phyloP scores from a whole-genome alignment of 495 filamentous ascomycete genomes.

The Tuber calosporum region DNA sequence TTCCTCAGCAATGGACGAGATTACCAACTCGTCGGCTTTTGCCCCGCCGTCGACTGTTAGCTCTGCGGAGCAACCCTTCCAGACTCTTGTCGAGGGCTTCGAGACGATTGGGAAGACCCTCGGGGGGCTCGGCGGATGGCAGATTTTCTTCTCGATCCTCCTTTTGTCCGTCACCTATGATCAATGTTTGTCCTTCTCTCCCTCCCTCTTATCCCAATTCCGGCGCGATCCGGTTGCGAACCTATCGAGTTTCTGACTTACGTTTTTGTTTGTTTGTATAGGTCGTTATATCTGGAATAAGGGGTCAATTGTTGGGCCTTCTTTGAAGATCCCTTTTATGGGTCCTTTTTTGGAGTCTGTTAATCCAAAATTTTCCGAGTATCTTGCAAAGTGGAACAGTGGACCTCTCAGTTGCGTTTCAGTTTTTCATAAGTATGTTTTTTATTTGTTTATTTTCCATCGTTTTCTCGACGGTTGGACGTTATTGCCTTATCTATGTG shows the following conservation, averaged over 20 bases:
- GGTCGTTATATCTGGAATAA: constrained; percentile 82
- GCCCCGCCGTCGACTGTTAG: constrained; percentile 31
- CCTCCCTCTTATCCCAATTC: constrained; percentile 6
- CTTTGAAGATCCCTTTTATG: constrained; percentile 86
- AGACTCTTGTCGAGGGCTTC: constrained; percentile 28
- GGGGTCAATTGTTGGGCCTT: constrained; percentile 72
- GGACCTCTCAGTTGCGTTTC: constrained; percentile 91
- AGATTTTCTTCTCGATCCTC: constrained; percentile 44
- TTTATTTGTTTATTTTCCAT: background rate
- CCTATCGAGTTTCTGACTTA: constrained; percentile 1
- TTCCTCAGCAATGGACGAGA: constrained; percentile 23
- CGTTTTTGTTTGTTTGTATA: constrained; percentile 42
- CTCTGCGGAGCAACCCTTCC: constrained; percentile 39
- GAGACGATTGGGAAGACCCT: constrained; percentile 37
- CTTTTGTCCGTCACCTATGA: constrained; percentile 42
- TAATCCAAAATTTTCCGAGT: constrained; percentile 83
- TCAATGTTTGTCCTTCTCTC: constrained; percentile 51
- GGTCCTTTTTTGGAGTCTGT: constrained; percentile 90
- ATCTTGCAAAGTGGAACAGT: constrained; percentile 85
- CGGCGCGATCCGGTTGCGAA: constrained; percentile 46
- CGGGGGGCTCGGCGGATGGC: constrained; percentile 39
- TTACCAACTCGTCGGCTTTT: constrained; percentile 28
- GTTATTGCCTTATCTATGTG: background rate
- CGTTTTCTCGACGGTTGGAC: background rate
- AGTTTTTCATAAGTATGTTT: constrained; percentile 95